Base-by-base conservation (phyloP, 305 asterid genomes). In the Rubia tinctorum region DNA sequence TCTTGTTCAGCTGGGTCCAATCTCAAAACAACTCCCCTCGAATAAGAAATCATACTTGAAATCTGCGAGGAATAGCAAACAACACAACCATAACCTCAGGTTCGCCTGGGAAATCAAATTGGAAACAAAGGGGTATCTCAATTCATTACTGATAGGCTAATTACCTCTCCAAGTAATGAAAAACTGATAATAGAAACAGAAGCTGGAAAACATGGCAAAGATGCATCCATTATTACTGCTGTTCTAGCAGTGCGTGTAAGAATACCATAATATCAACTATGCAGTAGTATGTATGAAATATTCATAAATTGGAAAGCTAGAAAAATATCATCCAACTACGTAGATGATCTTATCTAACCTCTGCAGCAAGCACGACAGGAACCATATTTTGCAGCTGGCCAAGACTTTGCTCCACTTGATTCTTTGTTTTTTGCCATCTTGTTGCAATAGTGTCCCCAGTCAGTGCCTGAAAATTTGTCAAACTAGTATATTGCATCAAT, bases 1-100 rank as follows among this genome's bases (percentile, higher is more conserved):
- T 90, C 97, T 81, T 75, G 90, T 73, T 90, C 97, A 8, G 85
- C 74, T 59, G 95, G 90, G 68, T 94, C 96, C 88, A 91, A 81
- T 77, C 76, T 75, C 80, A 91, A 88, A 18, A 80, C 55, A 39
- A 82, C 80, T 72, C 71, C 79, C 78, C 86, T 82, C 45, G 90
- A 86, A 80, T 86, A 96, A 77, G 83, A 84, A 75, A 88, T 73
- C 40, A 89, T 78, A 71, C 85, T 85, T 51, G 91, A 84, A 63
- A 94, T 89, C 97, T 94, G 93, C 78, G 68, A 65, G 61, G 72
- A 75, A 79, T 42, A 69, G 22, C 76, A 40, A 64, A 18, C 64
- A 66, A 66, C 55, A 23, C 58, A 69, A 72, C 73, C 76, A 22
- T n/a, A 44, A n/a, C 30, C 66, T 61, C 37, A 49, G 45, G 67